Evolutionary conservation across 371 early-diverging fungal species (phyloP).

Genomic region (Syncephalastrum contaminatum): DNA sequence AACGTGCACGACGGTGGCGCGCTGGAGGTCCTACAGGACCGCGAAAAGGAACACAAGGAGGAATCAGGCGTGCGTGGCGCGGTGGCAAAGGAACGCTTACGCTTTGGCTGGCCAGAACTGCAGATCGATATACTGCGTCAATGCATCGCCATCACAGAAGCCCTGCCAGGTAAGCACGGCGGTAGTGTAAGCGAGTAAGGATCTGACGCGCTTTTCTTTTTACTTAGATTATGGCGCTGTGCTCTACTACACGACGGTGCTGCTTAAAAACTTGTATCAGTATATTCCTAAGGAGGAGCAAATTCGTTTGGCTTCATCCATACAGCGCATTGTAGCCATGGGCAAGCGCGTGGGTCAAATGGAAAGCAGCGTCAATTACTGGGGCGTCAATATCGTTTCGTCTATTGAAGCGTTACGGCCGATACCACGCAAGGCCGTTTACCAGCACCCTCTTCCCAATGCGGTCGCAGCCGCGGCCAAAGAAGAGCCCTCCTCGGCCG

Average conservation of each 20-base stretch:
- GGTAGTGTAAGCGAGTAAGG: neutral
- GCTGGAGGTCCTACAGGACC: constrained; percentile 19
- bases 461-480: constrained; percentile 11
- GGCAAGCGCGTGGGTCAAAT: constrained; percentile 33
- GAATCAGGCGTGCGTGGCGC: constrained; percentile 21
- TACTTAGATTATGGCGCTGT: constrained; percentile 58
- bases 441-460: constrained; percentile 11
- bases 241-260: constrained; percentile 62
- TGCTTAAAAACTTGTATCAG: constrained; percentile 63
- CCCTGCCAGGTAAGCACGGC: constrained; percentile 55
- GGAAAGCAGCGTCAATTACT: constrained; percentile 41
- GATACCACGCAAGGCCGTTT: constrained; percentile 41
- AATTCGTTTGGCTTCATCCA: constrained; percentile 58
- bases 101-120: constrained; percentile 76
- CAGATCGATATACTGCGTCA: constrained; percentile 78
- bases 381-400: constrained; percentile 52
- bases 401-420: constrained; percentile 33
- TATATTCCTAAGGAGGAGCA: constrained; percentile 70
- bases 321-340: constrained; percentile 55
- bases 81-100: constrained; percentile 18
- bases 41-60: constrained; percentile 8
- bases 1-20: constrained; percentile 52
- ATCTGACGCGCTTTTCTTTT: neutral
- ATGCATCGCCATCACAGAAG: constrained; percentile 72
- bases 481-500: constrained; percentile 28